Conservation (phyloP, 108 stramenopile genomes). For the Stephanodiscus triporus region DNA sequence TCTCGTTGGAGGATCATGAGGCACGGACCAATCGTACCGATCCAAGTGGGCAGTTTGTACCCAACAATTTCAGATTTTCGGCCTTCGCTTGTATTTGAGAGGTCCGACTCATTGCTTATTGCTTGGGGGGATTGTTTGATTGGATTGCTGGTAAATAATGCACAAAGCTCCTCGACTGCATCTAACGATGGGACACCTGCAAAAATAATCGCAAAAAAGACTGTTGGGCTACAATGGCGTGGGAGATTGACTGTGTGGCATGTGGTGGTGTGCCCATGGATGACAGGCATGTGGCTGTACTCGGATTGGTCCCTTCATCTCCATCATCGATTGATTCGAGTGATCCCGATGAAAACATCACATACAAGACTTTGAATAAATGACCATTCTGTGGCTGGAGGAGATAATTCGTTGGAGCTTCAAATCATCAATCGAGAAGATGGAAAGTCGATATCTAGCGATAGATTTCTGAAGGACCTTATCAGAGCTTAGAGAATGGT, state of each 20-base stretch:
- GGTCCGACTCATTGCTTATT: constrained; percentile 58
- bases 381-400: constrained; percentile 19
- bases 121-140: constrained; percentile 90
- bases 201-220: constrained; percentile 31
- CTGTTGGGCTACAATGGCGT: constrained; percentile 81
- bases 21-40: background rate
- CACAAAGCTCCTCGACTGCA: constrained; percentile 5
- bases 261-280: constrained; percentile 78
- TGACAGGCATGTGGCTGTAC: constrained; percentile 68
- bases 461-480: constrained; percentile 18
- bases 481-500: background rate
- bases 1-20: constrained; percentile 16
- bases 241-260: constrained; percentile 87
- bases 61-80: constrained; percentile 55
- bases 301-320: constrained; percentile 61
- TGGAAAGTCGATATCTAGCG: constrained; percentile 51
- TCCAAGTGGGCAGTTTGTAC: constrained; percentile 67
- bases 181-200: constrained; percentile 20
- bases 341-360: constrained; percentile 25
- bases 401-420: constrained; percentile 66
- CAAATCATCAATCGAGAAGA: constrained; percentile 70
- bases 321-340: constrained; percentile 30
- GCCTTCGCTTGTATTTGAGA: constrained; percentile 70
- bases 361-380: constrained; percentile 11
- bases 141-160: constrained; percentile 57